Evolutionary conservation across 495 filamentous ascomycete genomes (phyloP).

Genomic region (Rhizodiscina lignyota): DNA sequence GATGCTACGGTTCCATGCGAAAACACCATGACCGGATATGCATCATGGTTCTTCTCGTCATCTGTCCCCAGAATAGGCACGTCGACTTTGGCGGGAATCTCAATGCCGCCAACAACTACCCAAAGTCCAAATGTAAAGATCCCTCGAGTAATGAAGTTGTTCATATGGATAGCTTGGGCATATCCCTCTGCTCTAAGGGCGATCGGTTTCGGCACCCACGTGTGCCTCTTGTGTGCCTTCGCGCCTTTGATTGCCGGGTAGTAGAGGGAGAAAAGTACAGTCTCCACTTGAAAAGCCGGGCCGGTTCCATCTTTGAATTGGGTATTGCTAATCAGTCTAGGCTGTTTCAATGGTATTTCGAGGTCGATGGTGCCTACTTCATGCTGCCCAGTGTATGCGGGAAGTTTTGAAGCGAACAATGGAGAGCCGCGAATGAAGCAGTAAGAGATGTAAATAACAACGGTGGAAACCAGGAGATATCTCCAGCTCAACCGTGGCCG

Average conservation of each 20-base stretch:
- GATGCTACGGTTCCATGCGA: slow-evolving; percentile 35
- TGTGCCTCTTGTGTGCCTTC: slow-evolving; percentile 15
- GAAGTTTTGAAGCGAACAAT: too few relatives aligned
- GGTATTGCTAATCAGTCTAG: too few relatives aligned
- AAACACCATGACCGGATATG: slow-evolving; percentile 32
- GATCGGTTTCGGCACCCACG: slow-evolving; percentile 34
- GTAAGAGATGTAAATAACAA: too few relatives aligned
- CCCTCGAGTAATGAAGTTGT: slow-evolving; percentile 6
- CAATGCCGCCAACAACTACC: slow-evolving; percentile 22
- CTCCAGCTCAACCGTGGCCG: too few relatives aligned
- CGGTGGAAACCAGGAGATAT: too few relatives aligned
- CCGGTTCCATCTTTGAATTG: too few relatives aligned
- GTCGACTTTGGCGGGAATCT: slow-evolving; percentile 29
- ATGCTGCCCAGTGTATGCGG: slow-evolving; percentile 29
- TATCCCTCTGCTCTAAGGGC: slow-evolving; percentile 28
- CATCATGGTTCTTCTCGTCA: slow-evolving; percentile 15
- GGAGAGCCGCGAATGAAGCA: too few relatives aligned
- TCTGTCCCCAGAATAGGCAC: too few relatives aligned
- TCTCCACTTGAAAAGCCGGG: slow-evolving; percentile 28
- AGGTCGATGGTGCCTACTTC: slow-evolving; percentile 30
- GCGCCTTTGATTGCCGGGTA: slow-evolving; percentile 23
- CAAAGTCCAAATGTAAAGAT: slow-evolving; percentile 18
- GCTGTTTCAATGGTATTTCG: slow-evolving; percentile 21
- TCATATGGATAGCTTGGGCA: slow-evolving; percentile 14
- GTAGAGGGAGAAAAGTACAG: slow-evolving; percentile 32